phyloP scores from a whole-genome alignment of 1,284 basidiomycete genomes.

The Ustilago sp. region DNA sequence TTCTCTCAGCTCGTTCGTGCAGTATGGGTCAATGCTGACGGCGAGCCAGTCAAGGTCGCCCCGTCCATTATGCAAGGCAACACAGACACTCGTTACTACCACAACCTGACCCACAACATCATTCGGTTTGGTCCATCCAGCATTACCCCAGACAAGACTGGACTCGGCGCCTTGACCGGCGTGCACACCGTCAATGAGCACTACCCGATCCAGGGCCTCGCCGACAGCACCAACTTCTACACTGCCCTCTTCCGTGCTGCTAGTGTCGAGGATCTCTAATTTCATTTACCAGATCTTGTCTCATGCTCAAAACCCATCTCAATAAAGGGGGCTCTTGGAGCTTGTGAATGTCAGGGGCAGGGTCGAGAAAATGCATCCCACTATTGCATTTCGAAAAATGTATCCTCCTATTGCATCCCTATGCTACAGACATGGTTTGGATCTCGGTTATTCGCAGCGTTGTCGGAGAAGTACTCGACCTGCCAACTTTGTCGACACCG shows the following conservation, averaged over 20 bases:
- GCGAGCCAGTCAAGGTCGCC: conserved; percentile 71
- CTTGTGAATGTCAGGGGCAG: not conserved
- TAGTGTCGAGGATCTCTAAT: conserved; percentile 60
- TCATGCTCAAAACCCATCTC: not conserved
- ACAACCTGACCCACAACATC: conserved; percentile 73
- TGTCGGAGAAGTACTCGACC: not conserved
- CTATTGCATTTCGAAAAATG: too few relatives aligned
- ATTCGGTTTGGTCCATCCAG: conserved; percentile 73
- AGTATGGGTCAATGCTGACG: conserved; percentile 69
- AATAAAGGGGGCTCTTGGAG: not conserved
- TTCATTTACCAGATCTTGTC: too few relatives aligned
- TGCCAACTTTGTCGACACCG: conserved; percentile 4
- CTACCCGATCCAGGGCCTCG: conserved; percentile 70
- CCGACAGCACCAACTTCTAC: conserved; percentile 72
- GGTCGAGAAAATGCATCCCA: too few relatives aligned
- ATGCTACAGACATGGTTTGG: too few relatives aligned
- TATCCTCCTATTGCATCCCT: too few relatives aligned
- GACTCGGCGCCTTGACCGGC: conserved; percentile 70
- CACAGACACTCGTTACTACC: conserved; percentile 72
- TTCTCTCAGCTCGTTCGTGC: conserved; percentile 74
- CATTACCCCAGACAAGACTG: conserved; percentile 66
- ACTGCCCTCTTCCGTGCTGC: conserved; percentile 72
- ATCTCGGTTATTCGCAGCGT: too few relatives aligned
- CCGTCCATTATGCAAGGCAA: conserved; percentile 74
- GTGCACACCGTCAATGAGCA: conserved; percentile 79